Percentiles rank a stretch among this genome's conserved stretches.
Evolutionary conservation across 371 early-diverging fungal genomes (phyloP).

Genomic region (Rhizopus sp.): DNA sequence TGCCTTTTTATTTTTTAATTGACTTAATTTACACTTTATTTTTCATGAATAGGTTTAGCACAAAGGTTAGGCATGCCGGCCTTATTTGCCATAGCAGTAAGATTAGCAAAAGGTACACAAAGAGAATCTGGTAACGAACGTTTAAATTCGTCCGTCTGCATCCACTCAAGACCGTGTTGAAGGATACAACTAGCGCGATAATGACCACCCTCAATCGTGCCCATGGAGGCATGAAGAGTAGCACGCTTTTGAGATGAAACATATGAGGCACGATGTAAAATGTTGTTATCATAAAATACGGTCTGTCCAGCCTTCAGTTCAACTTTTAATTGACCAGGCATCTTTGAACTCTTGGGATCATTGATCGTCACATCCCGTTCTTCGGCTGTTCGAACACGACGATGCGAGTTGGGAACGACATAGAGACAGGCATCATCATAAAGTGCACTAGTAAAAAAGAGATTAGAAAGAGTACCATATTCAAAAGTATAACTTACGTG

Average conservation of each 20-base stretch:
- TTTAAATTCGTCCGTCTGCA: conserved; percentile 42
- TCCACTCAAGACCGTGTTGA: conserved; percentile 60
- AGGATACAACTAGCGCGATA: conserved; percentile 55
- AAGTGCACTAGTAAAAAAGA: conserved; percentile 33
- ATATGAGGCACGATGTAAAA: conserved; percentile 59
- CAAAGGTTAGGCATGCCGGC: conserved; percentile 34
- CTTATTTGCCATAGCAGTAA: conserved; percentile 40
- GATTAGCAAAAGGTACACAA: conserved; percentile 41
- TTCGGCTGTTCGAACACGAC: conserved; percentile 44
- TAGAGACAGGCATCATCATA: conserved; percentile 56
- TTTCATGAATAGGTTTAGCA: conserved; percentile 38
- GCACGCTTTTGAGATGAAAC: conserved; percentile 43
- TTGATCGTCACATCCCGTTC: conserved; percentile 52
- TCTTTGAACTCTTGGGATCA: conserved; percentile 51
- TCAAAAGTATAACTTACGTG: conserved; percentile 27
- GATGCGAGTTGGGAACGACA: conserved; percentile 54
- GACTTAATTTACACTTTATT: not conserved
- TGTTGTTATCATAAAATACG: conserved; percentile 61
- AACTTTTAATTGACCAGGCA: conserved; percentile 52
- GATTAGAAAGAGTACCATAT: not conserved
- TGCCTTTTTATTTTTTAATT: not conserved
- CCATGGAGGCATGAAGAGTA: conserved; percentile 61
- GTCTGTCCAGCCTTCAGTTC: conserved; percentile 55
- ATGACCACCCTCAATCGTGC: conserved; percentile 56
- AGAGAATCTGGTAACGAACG: conserved; percentile 42